These are phyloP conservation scores for Collybia sp. DNA, from an alignment of 768 basidiomycete genomes.

Conservation along the genomic window DNA sequence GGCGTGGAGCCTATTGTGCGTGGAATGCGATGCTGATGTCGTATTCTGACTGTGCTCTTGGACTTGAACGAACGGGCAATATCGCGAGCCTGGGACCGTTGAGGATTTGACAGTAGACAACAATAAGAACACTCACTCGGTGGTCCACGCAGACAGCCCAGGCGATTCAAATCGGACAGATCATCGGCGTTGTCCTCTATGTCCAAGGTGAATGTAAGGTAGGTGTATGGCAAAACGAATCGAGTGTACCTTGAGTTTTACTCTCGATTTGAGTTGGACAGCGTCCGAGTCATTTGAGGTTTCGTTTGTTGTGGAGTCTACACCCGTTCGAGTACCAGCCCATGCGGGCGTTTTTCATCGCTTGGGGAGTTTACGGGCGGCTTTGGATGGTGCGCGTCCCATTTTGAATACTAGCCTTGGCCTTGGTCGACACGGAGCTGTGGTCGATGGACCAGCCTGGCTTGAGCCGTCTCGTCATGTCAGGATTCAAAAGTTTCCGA, in stretches of 20 bases:
- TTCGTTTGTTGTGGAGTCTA: too few relatives aligned
- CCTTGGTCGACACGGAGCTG: too few relatives aligned
- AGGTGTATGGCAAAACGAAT: constrained; percentile 1
- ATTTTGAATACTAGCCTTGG: constrained; percentile 24
- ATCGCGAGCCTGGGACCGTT: constrained; percentile 17
- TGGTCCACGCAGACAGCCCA: constrained; percentile 75
- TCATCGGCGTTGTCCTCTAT: constrained; percentile 66
- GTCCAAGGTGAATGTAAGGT: constrained; percentile 25
- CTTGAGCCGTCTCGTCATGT: too few relatives aligned
- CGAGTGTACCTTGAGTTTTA: constrained; percentile 40
- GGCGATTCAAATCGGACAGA: constrained; percentile 52
- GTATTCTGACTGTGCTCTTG: constrained; percentile 50
- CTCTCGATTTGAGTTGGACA: constrained; percentile 25
- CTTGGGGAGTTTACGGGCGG: constrained; percentile 50
- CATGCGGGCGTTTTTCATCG: constrained; percentile 36
- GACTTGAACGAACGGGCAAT: constrained; percentile 42
- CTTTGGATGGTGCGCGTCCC: constrained; percentile 62
- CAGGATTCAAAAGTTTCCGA: too few relatives aligned
- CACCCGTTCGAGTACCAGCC: constrained; percentile 40
- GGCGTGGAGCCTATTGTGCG: constrained; percentile 53
- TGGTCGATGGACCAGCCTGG: too few relatives aligned
- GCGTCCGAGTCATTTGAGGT: too few relatives aligned
- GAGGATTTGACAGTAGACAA: constrained; percentile 1
- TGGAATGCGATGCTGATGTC: constrained; percentile 36
- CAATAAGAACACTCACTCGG: constrained; percentile 34